phyloP scores from a whole-genome alignment of 2,329 filamentous ascomycete species.

The Dothiorella sarmentorum region DNA sequence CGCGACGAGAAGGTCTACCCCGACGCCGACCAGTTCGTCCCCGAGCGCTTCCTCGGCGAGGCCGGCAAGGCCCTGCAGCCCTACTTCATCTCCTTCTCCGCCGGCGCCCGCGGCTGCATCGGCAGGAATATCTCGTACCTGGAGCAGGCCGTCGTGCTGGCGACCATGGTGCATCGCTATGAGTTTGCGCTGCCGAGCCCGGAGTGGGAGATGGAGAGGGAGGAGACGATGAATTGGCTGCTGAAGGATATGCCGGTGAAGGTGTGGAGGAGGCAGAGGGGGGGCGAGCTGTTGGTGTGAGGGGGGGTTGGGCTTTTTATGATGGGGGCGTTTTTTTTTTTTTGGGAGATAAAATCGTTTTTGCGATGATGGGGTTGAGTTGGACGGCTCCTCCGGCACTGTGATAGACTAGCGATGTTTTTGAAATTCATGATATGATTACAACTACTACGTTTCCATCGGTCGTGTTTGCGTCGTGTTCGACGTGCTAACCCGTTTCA shows the following conservation, averaged over 20 bases:
- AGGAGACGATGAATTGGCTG: constrained; percentile 39
- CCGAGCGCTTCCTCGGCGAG: constrained; percentile 47
- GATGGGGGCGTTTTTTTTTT: too few species aligned
- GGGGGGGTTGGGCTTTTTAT: too few species aligned
- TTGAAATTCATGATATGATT: too few species aligned
- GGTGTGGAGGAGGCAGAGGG: constrained; percentile 32
- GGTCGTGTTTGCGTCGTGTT: too few species aligned
- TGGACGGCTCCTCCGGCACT: too few species aligned
- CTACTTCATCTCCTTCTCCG: constrained; percentile 22
- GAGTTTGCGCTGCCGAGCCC: constrained; percentile 37
- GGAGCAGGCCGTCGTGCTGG: constrained; percentile 39
- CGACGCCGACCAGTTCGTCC: constrained; percentile 45
- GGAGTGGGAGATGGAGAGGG: constrained; percentile 33
- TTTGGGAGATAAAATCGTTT: too few species aligned
- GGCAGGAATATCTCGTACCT: constrained; percentile 51
- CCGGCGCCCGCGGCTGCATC: constrained; percentile 26
- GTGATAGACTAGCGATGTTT: too few species aligned
- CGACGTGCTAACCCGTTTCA: too few species aligned
- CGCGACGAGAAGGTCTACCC: constrained; percentile 53
- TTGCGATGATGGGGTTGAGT: too few species aligned
- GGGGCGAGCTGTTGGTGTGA: background rate
- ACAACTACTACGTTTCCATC: too few species aligned
- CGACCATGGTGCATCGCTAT: constrained; percentile 36
- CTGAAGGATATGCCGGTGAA: constrained; percentile 38
- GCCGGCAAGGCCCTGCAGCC: constrained; percentile 24